Conservation (phyloP, 306 rosid genomes). For the Cucumis melo region DNA sequence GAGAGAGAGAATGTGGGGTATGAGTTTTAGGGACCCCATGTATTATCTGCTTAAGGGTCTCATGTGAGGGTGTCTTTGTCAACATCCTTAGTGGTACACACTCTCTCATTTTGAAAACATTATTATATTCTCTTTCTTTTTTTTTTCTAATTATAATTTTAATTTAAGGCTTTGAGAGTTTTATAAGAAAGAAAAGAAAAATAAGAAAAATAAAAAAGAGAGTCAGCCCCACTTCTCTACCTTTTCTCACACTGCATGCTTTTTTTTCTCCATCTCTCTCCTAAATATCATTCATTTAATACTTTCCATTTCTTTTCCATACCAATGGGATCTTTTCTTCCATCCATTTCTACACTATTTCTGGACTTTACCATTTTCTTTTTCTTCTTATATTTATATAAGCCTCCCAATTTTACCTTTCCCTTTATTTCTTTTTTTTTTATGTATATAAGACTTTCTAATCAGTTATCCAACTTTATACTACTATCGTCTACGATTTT, state of each 20-base stretch:
- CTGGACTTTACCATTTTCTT: too few species aligned
- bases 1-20: neutral
- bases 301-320: neutral
- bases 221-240: neutral
- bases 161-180: neutral
- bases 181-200: too few species aligned
- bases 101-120: neutral
- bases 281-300: neutral
- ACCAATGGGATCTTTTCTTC: neutral
- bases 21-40: conserved; percentile 24
- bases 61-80: conserved; percentile 43
- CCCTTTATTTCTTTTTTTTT: too few species aligned
- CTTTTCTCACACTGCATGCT: neutral
- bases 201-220: too few species aligned
- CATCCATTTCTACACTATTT: neutral
- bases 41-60: conserved; percentile 33
- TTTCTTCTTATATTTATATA: too few species aligned
- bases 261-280: neutral
- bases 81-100: conserved; percentile 20
- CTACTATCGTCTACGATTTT: too few species aligned
- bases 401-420: too few species aligned
- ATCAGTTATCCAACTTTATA: too few species aligned
- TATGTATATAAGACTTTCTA: too few species aligned
- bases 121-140: neutral
- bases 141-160: neutral